Conservation (phyloP, 2,329 filamentous ascomycete species). For the Byssothecium circinans region DNA sequence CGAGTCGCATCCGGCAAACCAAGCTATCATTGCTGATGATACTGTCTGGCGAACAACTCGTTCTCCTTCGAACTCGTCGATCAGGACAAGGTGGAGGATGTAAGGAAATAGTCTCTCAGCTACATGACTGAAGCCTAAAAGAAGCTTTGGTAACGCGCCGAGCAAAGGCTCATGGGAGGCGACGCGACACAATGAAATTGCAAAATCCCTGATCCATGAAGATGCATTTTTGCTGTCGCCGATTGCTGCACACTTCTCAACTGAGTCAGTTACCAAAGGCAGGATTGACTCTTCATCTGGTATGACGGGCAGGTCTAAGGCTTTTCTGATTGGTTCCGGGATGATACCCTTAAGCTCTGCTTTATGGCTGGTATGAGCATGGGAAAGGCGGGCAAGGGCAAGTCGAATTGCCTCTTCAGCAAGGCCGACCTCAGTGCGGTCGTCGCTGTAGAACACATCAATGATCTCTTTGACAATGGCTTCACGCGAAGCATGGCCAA, state of each 20-base stretch:
- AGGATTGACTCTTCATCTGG: constrained; percentile 10
- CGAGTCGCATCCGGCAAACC: constrained; percentile 58
- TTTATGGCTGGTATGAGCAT: constrained; percentile 24
- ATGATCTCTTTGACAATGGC: constrained; percentile 43
- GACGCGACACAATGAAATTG: constrained; percentile 55
- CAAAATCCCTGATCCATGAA: constrained; percentile 65
- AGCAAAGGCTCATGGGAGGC: constrained; percentile 68
- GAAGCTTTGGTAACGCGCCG: constrained; percentile 65
- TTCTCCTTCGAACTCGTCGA: constrained; percentile 65
- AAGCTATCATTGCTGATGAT: constrained; percentile 66
- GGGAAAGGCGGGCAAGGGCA: constrained; percentile 31
- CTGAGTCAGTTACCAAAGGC: constrained; percentile 8
- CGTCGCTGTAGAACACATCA: constrained; percentile 43
- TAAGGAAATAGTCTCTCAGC: constrained; percentile 78
- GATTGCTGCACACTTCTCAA: constrained; percentile 22
- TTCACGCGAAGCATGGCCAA: constrained; percentile 33
- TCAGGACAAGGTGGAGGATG: constrained; percentile 78
- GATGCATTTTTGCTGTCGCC: constrained; percentile 21
- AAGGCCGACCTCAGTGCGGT: constrained; percentile 46
- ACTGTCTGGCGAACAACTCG: constrained; percentile 59
- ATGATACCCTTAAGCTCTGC: constrained; percentile 35
- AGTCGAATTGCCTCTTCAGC: constrained; percentile 46
- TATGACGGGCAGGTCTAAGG: constrained; percentile 28
- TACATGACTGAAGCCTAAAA: constrained; percentile 68
- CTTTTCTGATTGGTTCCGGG: constrained; percentile 31